These are phyloP conservation scores for Tetrapisispora namnaoensis DNA, from an alignment of 805 yeast species.

Conservation along the genomic window DNA sequence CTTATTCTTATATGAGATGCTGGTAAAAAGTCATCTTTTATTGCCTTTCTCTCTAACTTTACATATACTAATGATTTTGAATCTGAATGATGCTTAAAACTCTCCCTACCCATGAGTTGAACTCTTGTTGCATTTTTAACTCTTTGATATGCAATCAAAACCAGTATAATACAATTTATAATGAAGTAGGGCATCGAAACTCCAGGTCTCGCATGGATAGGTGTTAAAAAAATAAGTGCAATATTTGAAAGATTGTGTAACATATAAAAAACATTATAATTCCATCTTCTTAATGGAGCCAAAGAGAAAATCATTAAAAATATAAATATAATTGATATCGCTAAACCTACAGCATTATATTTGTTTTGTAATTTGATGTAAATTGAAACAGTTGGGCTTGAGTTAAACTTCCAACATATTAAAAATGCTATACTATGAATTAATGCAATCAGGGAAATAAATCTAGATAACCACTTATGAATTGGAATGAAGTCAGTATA, in stretches of 20 bases:
- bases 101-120: constrained; percentile 9
- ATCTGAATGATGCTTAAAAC: constrained; percentile 7
- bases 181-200: constrained; percentile 33
- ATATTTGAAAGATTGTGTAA: constrained; percentile 46
- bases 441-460: constrained; percentile 37
- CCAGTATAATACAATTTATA: constrained; percentile 14
- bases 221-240: constrained; percentile 35
- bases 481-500: constrained; percentile 47
- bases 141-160: constrained; percentile 7
- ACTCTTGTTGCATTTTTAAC: constrained; percentile 8
- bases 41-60: constrained; percentile 19
- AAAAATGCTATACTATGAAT: constrained; percentile 47
- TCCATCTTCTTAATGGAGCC: constrained; percentile 37
- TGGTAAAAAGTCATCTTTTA: constrained; percentile 32
- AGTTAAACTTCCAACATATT: constrained; percentile 37
- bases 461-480: constrained; percentile 66
- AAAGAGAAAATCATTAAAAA: constrained; percentile 39
- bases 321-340: constrained; percentile 31
- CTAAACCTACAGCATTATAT: constrained; percentile 44
- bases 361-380: constrained; percentile 22
- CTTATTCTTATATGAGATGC: constrained; percentile 53
- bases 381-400: constrained; percentile 31
- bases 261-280: constrained; percentile 46
- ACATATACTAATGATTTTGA: constrained; percentile 19
- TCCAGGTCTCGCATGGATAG: constrained; percentile 64